Conservation (phyloP, 306 rosid genomes). For the Comarum palustre region DNA sequence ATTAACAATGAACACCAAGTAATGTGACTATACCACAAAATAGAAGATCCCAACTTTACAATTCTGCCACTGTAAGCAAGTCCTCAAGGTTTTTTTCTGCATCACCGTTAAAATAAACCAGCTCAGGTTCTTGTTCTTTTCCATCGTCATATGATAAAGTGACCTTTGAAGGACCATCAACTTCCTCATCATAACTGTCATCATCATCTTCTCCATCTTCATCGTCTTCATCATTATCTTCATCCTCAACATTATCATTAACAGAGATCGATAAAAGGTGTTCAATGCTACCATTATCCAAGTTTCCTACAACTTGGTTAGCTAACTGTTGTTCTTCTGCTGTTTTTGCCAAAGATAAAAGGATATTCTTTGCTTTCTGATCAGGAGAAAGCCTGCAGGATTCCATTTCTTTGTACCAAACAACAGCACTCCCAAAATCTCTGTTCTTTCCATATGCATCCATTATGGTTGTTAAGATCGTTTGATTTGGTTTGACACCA, state of each 20-base stretch:
- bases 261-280: constrained; percentile 21
- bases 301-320: constrained; percentile 44
- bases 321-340: constrained; percentile 56
- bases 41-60: constrained; percentile 21
- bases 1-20: neutral
- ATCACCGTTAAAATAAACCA: constrained; percentile 20
- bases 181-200: constrained; percentile 10
- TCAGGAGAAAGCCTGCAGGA: constrained; percentile 61
- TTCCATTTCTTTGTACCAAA: constrained; percentile 87
- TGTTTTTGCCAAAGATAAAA: constrained; percentile 70
- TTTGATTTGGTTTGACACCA: constrained; percentile 62
- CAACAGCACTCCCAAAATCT: constrained; percentile 70
- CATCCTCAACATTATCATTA: constrained; percentile 34
- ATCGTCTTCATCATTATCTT: constrained; percentile 23
- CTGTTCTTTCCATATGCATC: constrained; percentile 79
- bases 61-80: constrained; percentile 29
- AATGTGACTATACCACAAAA: constrained; percentile 23
- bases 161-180: neutral
- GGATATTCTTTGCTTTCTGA: constrained; percentile 79
- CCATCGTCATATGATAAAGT: constrained; percentile 16
- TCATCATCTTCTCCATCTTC: neutral
- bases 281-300: constrained; percentile 30
- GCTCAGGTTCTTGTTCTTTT: constrained; percentile 11
- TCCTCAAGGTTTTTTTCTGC: constrained; percentile 28
- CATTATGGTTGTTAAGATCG: constrained; percentile 76